These are phyloP conservation scores for Saccharomycopsis phalli DNA, from an alignment of 1,139 yeast genomes.

Conservation along the genomic window DNA sequence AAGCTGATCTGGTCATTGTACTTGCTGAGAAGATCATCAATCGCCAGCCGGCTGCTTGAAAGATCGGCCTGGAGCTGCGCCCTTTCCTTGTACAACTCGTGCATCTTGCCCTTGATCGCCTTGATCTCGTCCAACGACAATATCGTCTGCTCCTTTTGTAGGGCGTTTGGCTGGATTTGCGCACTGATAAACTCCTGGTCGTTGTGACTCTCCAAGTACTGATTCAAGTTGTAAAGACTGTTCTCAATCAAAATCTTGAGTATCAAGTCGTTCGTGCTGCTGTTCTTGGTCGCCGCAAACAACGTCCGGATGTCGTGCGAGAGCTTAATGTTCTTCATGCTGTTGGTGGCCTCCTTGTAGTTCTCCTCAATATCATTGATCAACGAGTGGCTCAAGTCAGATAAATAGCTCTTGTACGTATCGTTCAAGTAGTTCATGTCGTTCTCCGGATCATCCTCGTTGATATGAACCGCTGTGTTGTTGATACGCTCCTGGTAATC, in stretches of 20 bases:
- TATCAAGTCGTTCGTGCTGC: constrained; percentile 19
- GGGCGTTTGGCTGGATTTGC: neutral
- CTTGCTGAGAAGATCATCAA: constrained; percentile 16
- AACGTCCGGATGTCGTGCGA: constrained; percentile 16
- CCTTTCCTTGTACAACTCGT: constrained; percentile 7
- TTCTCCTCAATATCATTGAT: no score
- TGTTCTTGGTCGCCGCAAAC: constrained; percentile 17
- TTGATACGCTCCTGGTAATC: constrained; percentile 8
- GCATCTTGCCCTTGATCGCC: constrained; percentile 11
- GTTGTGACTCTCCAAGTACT: constrained; percentile 11
- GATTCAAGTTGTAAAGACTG: constrained; percentile 19
- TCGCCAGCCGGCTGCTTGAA: constrained; percentile 12
- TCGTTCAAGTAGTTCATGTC: constrained; percentile 16
- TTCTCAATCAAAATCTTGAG: constrained; percentile 21
- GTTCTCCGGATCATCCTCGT: neutral
- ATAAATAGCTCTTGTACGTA: constrained; percentile 18
- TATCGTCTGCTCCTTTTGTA: constrained; percentile 6
- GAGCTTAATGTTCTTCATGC: constrained; percentile 16
- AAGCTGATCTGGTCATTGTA: constrained; percentile 9
- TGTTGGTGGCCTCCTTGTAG: neutral
- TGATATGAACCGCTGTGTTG: constrained; percentile 10
- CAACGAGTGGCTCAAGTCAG: constrained; percentile 16
- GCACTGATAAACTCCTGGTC: constrained; percentile 12
- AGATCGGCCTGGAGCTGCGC: constrained; percentile 2
- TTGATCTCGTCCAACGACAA: constrained; percentile 19